Base-by-base conservation (phyloP, 768 basidiomycete genomes). In the Neoboletus brunneissimus region DNA sequence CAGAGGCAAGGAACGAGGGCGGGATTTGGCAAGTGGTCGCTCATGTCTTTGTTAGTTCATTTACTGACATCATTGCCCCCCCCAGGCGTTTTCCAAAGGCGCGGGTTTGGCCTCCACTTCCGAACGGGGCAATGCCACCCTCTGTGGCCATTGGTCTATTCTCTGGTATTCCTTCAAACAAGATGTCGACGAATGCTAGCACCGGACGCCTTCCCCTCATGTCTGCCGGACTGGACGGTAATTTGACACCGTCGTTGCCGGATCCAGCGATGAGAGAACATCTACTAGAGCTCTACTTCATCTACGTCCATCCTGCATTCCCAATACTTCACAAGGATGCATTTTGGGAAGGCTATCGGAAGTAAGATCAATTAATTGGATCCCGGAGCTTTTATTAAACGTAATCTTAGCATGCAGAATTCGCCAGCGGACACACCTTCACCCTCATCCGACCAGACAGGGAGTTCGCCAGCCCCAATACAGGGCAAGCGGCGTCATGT, bases 91-190 rank as follows among this genome's bases (percentile, higher is more conserved):
- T 95, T 72, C 91, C 93, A 0, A 86, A 85, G 61, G 88, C 91
- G 3, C 81, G 92, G n/a, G 88, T 94, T 25, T 95, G 93, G 93
- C 93, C 93, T 0, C 85, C 85, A 4, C 69, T 81, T 53, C 71
- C 72, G 4, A 53, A 56, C 34, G 57, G 69, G 57, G 55, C 70
- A 32, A 52, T 48, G 7, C 52, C 63, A 16, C 44, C 63, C 4
- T 55, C 65, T 31, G 12, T 51, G n/a, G 48, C 50, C 13, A 37
- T 56, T 6, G 38, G 52, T 16, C 29, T 55, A 18, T 59, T 41
- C 35, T 40, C 58, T 11, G 47, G 40, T 25, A 46, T 35, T 15
- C 20, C 37, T 51, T 20, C 53, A 12, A 55, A 20, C 20, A 61
- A 64, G 48, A 43, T 55, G 29, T 32, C 54, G n/a, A 34, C 56